These are phyloP conservation scores for Podaxis sp. DNA, from an alignment of 768 basidiomycete species.

Conservation along the genomic window DNA sequence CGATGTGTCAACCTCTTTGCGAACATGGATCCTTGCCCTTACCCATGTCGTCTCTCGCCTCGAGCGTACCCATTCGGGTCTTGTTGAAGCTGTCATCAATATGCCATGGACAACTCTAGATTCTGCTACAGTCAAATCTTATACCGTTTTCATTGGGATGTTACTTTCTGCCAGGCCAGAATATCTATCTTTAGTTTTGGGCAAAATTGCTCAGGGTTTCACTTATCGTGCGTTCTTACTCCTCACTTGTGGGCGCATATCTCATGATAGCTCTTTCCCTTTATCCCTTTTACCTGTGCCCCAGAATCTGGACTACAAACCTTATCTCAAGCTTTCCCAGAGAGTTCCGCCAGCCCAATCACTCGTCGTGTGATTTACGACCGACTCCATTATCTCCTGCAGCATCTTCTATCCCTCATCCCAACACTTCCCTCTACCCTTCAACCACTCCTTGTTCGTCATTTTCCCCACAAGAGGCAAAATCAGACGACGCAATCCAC, in stretches of 20 bases:
- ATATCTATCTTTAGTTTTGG: constrained; percentile 81
- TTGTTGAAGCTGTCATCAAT: constrained; percentile 82
- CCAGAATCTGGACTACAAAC: constrained; percentile 72
- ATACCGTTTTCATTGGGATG: constrained; percentile 86
- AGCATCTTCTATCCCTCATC: constrained; percentile 81
- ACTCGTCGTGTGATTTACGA: constrained; percentile 84
- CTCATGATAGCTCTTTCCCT: not conserved
- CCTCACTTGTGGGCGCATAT: not conserved
- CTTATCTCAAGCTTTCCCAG: constrained; percentile 50
- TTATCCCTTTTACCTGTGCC: constrained; percentile 7
- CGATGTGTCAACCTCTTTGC: constrained; percentile 38
- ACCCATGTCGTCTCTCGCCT: constrained; percentile 91
- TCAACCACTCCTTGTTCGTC: constrained; percentile 74
- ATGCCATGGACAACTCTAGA: constrained; percentile 96
- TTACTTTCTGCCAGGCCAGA: constrained; percentile 89
- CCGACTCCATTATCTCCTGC: constrained; percentile 81
- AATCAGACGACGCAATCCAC: constrained; percentile 73
- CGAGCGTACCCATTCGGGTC: constrained; percentile 70
- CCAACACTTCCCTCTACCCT: constrained; percentile 89
- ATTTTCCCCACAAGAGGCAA: constrained; percentile 95
- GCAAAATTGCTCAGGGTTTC: constrained; percentile 79
- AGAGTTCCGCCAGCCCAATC: constrained; percentile 64
- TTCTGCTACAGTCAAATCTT: constrained; percentile 77
- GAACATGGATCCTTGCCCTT: constrained; percentile 80
- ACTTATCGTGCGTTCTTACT: constrained; percentile 70